Evolutionary conservation across 2,329 filamentous ascomycete genomes (phyloP), one percentile per base, ranked within the genome.

Genomic region (Aspergillus ustus): DNA sequence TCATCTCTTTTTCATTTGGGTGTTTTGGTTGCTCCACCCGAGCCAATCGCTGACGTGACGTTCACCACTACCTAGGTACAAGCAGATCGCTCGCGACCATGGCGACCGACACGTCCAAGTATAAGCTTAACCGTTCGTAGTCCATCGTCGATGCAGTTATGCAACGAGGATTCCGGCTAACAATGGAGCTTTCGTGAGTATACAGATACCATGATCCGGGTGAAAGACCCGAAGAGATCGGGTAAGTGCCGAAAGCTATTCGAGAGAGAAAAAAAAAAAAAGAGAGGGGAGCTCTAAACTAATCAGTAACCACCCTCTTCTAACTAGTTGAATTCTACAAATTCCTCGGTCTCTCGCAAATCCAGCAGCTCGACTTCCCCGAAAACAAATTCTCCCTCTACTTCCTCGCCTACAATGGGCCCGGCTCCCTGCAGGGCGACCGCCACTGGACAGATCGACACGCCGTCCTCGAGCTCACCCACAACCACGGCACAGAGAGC

Each of bases 341-440:
- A 75, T 91, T 92, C 77, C 86, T 99, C 19, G 95, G 95, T 70
- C 88, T 98, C 85, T 93, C 84, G 73, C 80, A 93, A 65, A 85
- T 98, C 77, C 88, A 91, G 73, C 91, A 93, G 80, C 83, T 95
- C 51, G 83, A 90, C 65, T 91, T 92, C 73, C 91, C 93, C 15
- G 93, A 97, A 63, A 87, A 87, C 77, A 97, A 96, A 74, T 98
- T 98, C 78, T 92, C 95, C 72, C 87, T 97, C 29, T 98, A 98
- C 83, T 98, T 98, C 81, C 84, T 99, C 63, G 93, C 89, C 62
- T 98, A 96, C 80, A 90, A 97, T 75, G 86, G 87, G 34, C 87
- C 92, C 9, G 83, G 85, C 43, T 90, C 94, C 15, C 81, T 87
- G n/a, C 95, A 91, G 9, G 82, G 85, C 60, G 90, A 89, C 71